Evolutionary conservation across 2,329 filamentous ascomycete species (phyloP), one percentile per base, ranked within the genome.

Genomic region (Aspergillus hiratsukae): DNA sequence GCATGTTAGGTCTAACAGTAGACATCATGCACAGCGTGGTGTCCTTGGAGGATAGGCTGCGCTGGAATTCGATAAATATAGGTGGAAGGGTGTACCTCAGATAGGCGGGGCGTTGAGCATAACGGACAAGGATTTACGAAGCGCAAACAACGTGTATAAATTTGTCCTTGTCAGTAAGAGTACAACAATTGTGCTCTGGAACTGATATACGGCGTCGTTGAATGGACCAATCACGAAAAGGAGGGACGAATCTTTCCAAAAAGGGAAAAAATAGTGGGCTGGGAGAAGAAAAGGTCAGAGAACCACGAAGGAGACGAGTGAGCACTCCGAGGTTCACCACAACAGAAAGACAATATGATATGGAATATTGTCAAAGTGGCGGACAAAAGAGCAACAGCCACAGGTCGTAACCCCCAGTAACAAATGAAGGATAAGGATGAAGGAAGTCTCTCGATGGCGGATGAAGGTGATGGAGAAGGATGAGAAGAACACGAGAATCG

Each of bases 1-100:
- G 72, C 54, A 70, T 66, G 40, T 64, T 67, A 35, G 72, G 66
- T 55, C 65, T 72, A 11, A 70, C 62, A 9, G 66, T 62, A 51
- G 71, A 70, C 70, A 73, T 74, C 56, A 50, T 59, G 52, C 43
- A 46, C 23, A 9, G 48, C 31, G 50, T 50, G 40, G 37, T 53
- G 49, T 49, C 14, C 45, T 28, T 19, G 29, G 43, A 37, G 46
- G 48, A 28, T 37, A 41, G 31, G 35, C 45, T 31, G 35, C 48
- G n/a, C 31, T 21, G 11, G 14, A 35, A 51, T 14, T 23, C 8
- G 27, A 52, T 11, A 43, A 40, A 23, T 23, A 21, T 37, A 23
- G 23, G 14, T 14, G 6, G 43, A 4, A 23, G 6, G 21, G 21
- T 23, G 4, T 14, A 46, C 43, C 21, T 23, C 43, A 46, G 11